Evolutionary conservation across 306 rosid species (phyloP), one percentile per base, ranked within the genome.

Genomic region (Cicer chorassanicum): DNA sequence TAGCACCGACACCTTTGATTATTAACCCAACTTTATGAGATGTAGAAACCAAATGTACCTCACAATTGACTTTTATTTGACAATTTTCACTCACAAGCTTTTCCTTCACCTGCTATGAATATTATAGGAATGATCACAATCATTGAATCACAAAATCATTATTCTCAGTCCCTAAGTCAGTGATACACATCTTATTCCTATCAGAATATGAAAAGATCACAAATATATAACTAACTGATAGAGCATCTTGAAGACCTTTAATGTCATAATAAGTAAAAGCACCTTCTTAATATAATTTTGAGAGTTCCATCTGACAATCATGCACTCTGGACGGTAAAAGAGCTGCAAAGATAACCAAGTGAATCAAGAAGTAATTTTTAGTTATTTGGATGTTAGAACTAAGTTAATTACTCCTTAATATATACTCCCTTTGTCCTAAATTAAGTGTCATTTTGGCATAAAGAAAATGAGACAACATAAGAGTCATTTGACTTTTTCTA

Each of bases 281-380:
- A 84, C 92, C 90, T 86, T 89, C 49, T 76, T 83, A 42, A 91
- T 89, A 61, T 89, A 91, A 36, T 72, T 82, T 16, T 85, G 92
- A 0, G 98, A 93, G 41, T 93, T 88, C 76, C 89, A 68, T 82
- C 81, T 87, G 21, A 89, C 88, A 18, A 97, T 93, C 8, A 88
- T 87, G 96, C 98, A 93, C 53, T 93, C 92, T 66, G 97, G 97
- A 53, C 93, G 87, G 43, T 88, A 92, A 80, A 91, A 84, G 73
- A 91, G 81, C 98, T 93, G 81, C 45, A 81, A 36, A 77, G 54
- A 53, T 57, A 56, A 60, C 18, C 54, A 70, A 74, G 72, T n/a
- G 63, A 70, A 16, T 64, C 36, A 78, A 55, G 6, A 78, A 59
- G 7, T 14, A 19, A 75, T 55, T 18, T 44, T 18, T 51, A n/a